Evolutionary conservation across 352 stramenopile genomes (phyloP), one percentile per base, ranked within the genome.

Genomic region (Phytophthora rubi): DNA sequence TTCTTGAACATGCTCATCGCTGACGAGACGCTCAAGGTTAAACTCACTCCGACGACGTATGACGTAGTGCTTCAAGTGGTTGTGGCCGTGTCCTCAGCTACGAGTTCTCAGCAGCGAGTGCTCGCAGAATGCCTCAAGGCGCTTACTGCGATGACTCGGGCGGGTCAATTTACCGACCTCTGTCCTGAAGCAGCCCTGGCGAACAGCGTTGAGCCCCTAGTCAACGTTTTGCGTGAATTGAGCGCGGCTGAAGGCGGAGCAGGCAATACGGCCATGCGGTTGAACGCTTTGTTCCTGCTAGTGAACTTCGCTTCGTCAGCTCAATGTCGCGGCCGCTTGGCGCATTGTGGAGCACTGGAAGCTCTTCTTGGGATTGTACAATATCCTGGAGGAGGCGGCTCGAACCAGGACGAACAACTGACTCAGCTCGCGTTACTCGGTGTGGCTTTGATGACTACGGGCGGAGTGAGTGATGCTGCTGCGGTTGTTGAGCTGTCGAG

Each of bases 271-370:
- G 64, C 59, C 6, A 69, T 90, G 28, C 82, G 82, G 2, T 52
- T 91, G 12, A 82, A 91, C 28, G 69, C 77, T 9, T 65, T 93
- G 15, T 90, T 89, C 54, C 63, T 94, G 62, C 68, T 93, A 8
- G 85, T 94, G 3, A 92, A 88, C 26, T 94, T 89, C 51, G 82
- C 85, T 4, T 84, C 85, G 0, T 77, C 73, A 0, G 42, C 51
- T 23, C 77, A 90, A 12, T 60, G 89, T 21, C 73, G 83, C 1
- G 62, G 26, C 6, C 64, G 66, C 0, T 88, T 94, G 70, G 51
- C 86, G 13, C 51, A 65, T 5, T 72, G 80, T 32, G 79, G 83
- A 7, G 84, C 73, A 18, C 55, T 94, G 39, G 55, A 76, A 6
- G 71, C 60, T 7, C 71, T 91, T 15, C 65, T 86, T 9, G 71